Base-by-base conservation (phyloP, 2,329 filamentous ascomycete genomes). In the Xylariaceae sp. region DNA sequence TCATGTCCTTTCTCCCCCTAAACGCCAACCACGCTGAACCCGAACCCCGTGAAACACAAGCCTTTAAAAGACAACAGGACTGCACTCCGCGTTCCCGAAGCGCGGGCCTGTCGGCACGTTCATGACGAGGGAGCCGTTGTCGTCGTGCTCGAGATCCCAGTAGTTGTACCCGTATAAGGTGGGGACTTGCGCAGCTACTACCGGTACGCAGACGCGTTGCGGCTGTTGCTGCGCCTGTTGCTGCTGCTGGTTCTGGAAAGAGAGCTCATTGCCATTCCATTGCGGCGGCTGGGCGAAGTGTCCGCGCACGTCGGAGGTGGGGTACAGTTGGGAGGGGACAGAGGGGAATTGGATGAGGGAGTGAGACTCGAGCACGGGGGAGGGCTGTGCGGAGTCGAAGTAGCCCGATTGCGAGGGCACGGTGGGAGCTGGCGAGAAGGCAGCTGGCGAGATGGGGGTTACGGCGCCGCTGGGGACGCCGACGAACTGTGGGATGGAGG, bases 361-460 rank as follows among this genome's bases (percentile, higher is more conserved):
- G 42, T 72, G 67, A 61, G 77, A 73, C 34, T 74, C 71, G 56
- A 82, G 76, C 18, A 80, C 73, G 2, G 82, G 77, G 44, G 66
- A 57, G 4, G 66, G 61, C 39, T 69, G 80, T 62, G 84, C 52
- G 1, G 52, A 82, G 4, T 82, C 82, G 70, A 87, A 88, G 66
- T 82, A 81, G 56, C 77, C 73, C 50, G 83, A 79, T 62, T 82
- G 79, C 8, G 79, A 74, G 17, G 80, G 74, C 58, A 77, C 78
- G 0, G 82, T 82, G 4, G 76, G 75, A 0, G 58, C 30, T 11
- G 82, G 78, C 6, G 37, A 42, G 37, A 42, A 42, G 9, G 37
- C 37, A 7, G 37, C 9, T 1, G 37, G 11, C 8, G 37, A 42
- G 23, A 30, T 30, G 23, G 23, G 23, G 23, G 23, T 30, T 30